Evolutionary conservation across 805 yeast species (phyloP).

Genomic region (Yarrowia bubula): DNA sequence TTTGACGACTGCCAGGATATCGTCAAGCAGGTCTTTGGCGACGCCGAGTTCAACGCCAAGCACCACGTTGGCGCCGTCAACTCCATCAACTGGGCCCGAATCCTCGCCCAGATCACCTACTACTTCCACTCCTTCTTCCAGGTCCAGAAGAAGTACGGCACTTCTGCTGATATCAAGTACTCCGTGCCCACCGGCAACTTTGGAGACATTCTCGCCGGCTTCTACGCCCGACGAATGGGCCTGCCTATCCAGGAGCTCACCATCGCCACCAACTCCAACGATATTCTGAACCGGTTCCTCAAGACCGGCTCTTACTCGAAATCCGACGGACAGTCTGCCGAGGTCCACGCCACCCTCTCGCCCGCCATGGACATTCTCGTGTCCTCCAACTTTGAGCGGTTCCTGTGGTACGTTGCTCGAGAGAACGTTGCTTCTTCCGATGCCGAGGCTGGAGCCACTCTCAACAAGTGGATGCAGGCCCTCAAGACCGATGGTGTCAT

Average conservation of each 20-base stretch:
- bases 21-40: slow-evolving; percentile 91
- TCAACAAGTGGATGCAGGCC: slow-evolving; percentile 73
- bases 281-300: slow-evolving; percentile 89
- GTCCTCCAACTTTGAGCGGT: slow-evolving; percentile 93
- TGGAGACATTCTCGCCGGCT: slow-evolving; percentile 97
- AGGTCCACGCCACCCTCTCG: slow-evolving; percentile 83
- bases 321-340: slow-evolving; percentile 46
- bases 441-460: slow-evolving; percentile 67
- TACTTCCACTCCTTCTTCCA: slow-evolving; percentile 91
- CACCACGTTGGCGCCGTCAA: slow-evolving; percentile 97
- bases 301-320: slow-evolving; percentile 83
- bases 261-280: slow-evolving; percentile 95
- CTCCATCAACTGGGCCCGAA: slow-evolving; percentile 99
- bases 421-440: slow-evolving; percentile 60
- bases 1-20: slow-evolving; percentile 98
- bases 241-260: slow-evolving; percentile 81
- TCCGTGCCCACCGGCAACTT: slow-evolving; percentile 98
- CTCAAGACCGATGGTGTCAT: slow-evolving; percentile 77
- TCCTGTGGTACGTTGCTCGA: slow-evolving; percentile 89
- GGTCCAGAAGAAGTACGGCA: slow-evolving; percentile 40
- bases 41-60: slow-evolving; percentile 76
- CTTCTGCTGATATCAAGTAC: slow-evolving; percentile 58
- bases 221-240: slow-evolving; percentile 92
- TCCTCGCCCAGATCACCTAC: slow-evolving; percentile 95
- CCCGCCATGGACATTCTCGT: slow-evolving; percentile 99